Percentiles rank a stretch among this genome's conserved stretches.
Conservation (phyloP, 2,329 filamentous ascomycete genomes). For the Phyllosticta paracitricarpa region DNA sequence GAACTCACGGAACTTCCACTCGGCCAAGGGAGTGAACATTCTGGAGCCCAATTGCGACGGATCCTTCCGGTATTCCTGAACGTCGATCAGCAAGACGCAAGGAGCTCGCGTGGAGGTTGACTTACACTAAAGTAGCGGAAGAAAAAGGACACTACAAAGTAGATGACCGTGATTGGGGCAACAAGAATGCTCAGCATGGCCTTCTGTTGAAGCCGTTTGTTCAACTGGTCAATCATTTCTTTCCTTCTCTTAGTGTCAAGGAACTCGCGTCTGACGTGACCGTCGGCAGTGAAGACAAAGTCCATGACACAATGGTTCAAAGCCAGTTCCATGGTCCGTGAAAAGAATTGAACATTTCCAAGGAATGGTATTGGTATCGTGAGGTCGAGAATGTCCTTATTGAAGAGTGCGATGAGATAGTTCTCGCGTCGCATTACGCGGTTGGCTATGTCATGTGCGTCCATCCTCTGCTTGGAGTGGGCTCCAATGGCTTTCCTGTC, state of each 20-base stretch:
- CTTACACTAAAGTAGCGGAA: conserved; percentile 86
- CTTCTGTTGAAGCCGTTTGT: conserved; percentile 68
- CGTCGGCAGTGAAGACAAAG: conserved; percentile 77
- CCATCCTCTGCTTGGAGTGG: conserved; percentile 86
- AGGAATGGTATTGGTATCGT: conserved; percentile 79
- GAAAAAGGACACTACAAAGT: conserved; percentile 80
- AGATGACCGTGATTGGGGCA: conserved; percentile 78
- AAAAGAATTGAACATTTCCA: conserved; percentile 70
- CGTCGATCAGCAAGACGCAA: conserved; percentile 6
- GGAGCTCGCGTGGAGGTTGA: conserved; percentile 3
- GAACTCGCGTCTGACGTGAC: conserved; percentile 78
- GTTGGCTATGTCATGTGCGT: conserved; percentile 95
- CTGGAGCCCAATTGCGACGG: conserved; percentile 78
- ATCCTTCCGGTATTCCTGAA: conserved; percentile 86
- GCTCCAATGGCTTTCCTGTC: conserved; percentile 59
- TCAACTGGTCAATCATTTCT: conserved; percentile 67
- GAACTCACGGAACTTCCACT: conserved; percentile 98
- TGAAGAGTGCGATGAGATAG: conserved; percentile 92
- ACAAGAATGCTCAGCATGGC: conserved; percentile 79
- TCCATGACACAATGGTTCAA: conserved; percentile 83
- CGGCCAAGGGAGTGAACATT: conserved; percentile 83
- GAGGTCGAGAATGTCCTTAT: conserved; percentile 88
- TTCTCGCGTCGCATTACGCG: conserved; percentile 94
- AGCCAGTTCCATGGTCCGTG: conserved; percentile 84
- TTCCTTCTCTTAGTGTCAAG: conserved; percentile 73